Conservation (phyloP, 164 flowering plant species). For the Nelumbo lutea region DNA sequence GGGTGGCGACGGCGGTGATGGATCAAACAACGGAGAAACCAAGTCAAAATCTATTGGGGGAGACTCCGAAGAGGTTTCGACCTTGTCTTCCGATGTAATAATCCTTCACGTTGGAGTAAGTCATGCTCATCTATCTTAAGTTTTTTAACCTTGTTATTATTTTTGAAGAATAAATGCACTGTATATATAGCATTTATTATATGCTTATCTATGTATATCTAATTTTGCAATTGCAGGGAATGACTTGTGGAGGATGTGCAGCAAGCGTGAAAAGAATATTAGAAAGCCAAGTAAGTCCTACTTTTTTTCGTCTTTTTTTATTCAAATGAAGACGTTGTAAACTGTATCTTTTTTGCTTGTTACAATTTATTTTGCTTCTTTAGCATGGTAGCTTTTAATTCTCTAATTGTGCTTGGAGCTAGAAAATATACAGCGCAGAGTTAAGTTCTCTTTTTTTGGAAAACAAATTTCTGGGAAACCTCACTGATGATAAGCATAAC, state of each 20-base stretch:
- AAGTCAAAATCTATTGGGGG: conserved; percentile 31
- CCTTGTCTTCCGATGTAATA: conserved; percentile 58
- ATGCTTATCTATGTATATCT: background rate
- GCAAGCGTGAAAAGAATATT: conserved; percentile 81
- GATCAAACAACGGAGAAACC: conserved; percentile 33
- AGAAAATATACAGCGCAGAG: no score
- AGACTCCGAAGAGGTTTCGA: conserved; percentile 40
- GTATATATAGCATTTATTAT: background rate
- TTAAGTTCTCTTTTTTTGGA: no score
- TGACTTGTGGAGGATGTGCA: conserved; percentile 91
- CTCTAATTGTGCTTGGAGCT: no score
- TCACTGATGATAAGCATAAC: no score
- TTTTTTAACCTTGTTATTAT: background rate
- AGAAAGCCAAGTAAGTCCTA: conserved; percentile 69
- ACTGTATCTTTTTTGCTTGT: no score
- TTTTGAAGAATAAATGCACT: no score
- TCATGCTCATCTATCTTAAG: background rate
- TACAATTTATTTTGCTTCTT: no score
- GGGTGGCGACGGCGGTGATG: conserved; percentile 44
- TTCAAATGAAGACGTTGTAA: no score
- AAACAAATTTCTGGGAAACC: no score
- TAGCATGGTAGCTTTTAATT: no score
- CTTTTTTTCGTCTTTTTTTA: no score
- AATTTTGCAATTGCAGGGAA: conserved; percentile 45
- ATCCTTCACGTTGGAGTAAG: conserved; percentile 85